A percentile compares a stretch with the other conserved stretches of the same genome.
phyloP scores from a whole-genome alignment of 2,329 filamentous ascomycete genomes.

The Monosporascus sp. region DNA sequence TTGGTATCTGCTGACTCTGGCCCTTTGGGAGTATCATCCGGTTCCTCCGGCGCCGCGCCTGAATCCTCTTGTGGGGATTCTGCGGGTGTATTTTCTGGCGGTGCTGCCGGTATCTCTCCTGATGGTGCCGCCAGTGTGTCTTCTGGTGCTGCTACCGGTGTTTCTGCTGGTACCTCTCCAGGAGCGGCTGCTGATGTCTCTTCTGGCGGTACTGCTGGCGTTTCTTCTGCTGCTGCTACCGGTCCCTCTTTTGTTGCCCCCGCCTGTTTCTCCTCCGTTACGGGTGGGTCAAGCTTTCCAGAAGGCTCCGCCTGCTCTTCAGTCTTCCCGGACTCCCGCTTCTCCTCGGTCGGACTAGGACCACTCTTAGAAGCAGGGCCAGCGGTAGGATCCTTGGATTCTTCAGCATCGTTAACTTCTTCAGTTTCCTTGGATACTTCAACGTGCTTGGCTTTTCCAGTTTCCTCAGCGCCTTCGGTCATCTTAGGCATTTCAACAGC shows the following conservation, averaged over 20 bases:
- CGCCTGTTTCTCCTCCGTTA: neutral
- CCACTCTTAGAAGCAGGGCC: neutral
- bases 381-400: neutral
- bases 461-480: neutral
- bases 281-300: neutral
- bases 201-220: neutral
- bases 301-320: neutral
- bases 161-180: neutral
- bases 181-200: neutral
- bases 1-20: constrained; percentile 1
- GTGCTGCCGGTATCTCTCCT: neutral
- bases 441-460: neutral
- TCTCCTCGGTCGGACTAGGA: neutral
- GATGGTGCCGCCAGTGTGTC: neutral
- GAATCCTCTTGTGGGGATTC: neutral
- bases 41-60: neutral
- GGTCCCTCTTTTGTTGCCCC: neutral
- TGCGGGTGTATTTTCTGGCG: neutral
- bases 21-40: neutral
- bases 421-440: neutral
- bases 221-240: neutral
- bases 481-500: neutral
- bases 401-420: neutral
- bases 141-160: neutral
- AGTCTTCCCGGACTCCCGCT: neutral